Conservation (phyloP, 1,284 basidiomycete species). For the Termitomyces sp. region DNA sequence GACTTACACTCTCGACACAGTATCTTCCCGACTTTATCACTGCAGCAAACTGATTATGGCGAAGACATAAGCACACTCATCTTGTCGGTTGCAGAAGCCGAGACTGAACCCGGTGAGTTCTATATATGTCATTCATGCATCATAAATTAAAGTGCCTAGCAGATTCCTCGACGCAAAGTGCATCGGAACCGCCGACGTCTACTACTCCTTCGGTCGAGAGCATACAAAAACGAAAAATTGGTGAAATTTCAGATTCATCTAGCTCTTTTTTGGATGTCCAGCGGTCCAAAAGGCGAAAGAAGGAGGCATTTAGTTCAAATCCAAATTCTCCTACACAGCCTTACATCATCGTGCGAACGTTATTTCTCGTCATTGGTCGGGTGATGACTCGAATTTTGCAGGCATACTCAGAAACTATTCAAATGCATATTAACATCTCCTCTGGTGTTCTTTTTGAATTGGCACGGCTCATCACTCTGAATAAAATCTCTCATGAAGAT, state of each 20-base stretch:
- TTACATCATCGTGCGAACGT: slow-evolving; percentile 13
- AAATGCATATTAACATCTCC: slow-evolving; percentile 5
- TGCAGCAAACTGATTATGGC: slow-evolving; percentile 13
- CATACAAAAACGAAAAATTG: slow-evolving; percentile 6
- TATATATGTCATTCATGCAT: neutral
- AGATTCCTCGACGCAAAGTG: slow-evolving; percentile 4
- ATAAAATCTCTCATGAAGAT: slow-evolving; percentile 5
- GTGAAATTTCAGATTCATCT: neutral
- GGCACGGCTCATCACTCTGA: slow-evolving; percentile 15
- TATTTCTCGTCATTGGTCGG: neutral
- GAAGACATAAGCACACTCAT: slow-evolving; percentile 11
- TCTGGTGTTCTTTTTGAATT: slow-evolving; percentile 20
- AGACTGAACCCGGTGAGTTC: neutral
- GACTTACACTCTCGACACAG: neutral
- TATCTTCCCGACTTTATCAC: neutral
- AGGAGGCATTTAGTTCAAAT: neutral
- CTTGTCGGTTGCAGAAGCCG: neutral
- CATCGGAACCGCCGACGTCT: slow-evolving; percentile 5
- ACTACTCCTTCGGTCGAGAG: neutral
- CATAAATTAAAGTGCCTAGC: neutral
- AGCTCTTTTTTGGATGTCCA: neutral
- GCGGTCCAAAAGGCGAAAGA: slow-evolving; percentile 5
- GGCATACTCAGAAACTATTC: slow-evolving; percentile 8
- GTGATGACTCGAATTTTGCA: neutral
- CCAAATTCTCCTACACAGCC: slow-evolving; percentile 2